phyloP scores from a whole-genome alignment of 108 stramenopile genomes.

The Nitzschia sp. region DNA sequence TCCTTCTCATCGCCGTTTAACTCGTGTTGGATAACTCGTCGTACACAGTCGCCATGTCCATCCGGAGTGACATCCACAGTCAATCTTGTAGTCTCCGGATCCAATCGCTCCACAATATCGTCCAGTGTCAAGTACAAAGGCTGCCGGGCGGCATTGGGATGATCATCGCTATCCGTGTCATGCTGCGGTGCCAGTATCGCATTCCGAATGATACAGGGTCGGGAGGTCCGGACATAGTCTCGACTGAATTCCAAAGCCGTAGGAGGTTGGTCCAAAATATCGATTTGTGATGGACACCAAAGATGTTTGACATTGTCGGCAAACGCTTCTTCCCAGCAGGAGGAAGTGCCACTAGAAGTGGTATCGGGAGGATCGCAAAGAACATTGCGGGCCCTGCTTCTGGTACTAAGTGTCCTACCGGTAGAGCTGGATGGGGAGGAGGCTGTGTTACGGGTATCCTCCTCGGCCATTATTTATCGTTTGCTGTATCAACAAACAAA shows the following conservation, averaged over 20 bases:
- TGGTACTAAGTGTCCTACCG: no score
- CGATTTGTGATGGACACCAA: conserved; percentile 54
- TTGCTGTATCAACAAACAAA: no score
- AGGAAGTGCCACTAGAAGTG: no score
- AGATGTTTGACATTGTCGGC: conserved; percentile 59
- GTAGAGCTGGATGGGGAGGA: no score
- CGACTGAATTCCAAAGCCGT: conserved; percentile 63
- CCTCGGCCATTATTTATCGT: no score
- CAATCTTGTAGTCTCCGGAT: conserved; percentile 24
- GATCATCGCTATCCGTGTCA: neutral
- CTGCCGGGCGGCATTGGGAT: neutral
- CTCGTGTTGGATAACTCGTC: conserved; percentile 30
- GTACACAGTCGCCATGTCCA: conserved; percentile 88
- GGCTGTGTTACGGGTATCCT: no score
- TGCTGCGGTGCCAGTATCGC: conserved; percentile 21
- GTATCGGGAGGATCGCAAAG: no score
- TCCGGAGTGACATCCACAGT: conserved; percentile 90
- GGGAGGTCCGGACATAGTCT: conserved; percentile 57
- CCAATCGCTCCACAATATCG: conserved; percentile 50
- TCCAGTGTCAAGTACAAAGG: conserved; percentile 53
- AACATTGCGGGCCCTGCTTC: no score
- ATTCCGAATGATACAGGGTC: conserved; percentile 81
- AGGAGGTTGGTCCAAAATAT: conserved; percentile 55
- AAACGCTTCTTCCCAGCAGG: conserved; percentile 29
- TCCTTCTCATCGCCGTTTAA: conserved; percentile 13